Evolutionary conservation across 805 yeast genomes (phyloP).

Genomic region (Pichia cephalocereana): DNA sequence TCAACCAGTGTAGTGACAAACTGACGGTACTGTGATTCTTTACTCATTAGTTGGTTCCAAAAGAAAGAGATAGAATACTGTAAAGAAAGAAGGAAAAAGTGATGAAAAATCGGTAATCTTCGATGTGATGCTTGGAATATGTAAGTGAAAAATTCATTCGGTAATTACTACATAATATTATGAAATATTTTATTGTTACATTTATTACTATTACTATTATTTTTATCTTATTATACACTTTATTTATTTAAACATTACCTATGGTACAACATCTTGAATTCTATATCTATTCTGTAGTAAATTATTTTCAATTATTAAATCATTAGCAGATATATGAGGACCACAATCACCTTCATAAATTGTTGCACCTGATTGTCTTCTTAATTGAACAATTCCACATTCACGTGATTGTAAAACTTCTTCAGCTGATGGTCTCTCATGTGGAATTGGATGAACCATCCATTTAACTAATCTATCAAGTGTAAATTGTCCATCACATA

Average conservation of each 20-base stretch:
- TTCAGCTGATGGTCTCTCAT: slow-evolving; percentile 69
- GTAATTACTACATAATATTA: too few species aligned
- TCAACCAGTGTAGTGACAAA: slow-evolving; percentile 7
- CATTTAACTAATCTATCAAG: slow-evolving; percentile 74
- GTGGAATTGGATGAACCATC: slow-evolving; percentile 85
- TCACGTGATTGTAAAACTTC: slow-evolving; percentile 65
- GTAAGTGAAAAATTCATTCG: too few species aligned
- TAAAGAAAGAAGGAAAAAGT: too few species aligned
- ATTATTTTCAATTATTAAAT: slow-evolving; percentile 25
- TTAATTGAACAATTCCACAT: slow-evolving; percentile 64
- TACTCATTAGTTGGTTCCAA: too few species aligned
- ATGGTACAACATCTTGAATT: not conserved
- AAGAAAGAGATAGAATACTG: too few species aligned
- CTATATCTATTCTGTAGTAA: slow-evolving; percentile 1
- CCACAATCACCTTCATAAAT: slow-evolving; percentile 96
- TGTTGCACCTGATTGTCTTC: slow-evolving; percentile 87
- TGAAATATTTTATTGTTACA: too few species aligned
- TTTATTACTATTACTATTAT: too few species aligned
- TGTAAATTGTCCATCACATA: slow-evolving; percentile 60
- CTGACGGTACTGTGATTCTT: slow-evolving; percentile 3
- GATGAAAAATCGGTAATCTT: too few species aligned
- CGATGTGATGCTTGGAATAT: too few species aligned
- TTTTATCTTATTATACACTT: too few species aligned
- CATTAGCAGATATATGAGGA: slow-evolving; percentile 34
- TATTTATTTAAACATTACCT: too few species aligned